Evolutionary conservation across 179 eudicot species (phyloP), one percentile per base, ranked within the genome.

Genomic region (Monotropa hypopitys): DNA sequence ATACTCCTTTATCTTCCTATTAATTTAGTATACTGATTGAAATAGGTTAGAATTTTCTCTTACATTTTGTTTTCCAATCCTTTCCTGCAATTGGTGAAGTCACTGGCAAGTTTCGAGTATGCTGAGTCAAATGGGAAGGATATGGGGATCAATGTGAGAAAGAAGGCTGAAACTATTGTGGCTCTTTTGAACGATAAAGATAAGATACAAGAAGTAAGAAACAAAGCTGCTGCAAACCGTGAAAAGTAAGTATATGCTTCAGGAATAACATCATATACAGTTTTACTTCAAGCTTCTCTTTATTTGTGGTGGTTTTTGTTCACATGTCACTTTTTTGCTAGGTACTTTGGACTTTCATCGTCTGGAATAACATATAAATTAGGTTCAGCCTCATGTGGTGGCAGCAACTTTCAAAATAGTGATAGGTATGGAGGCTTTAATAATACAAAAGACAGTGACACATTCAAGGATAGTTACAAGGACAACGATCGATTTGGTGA

Each of bases 111-210:
- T 76, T 96, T 96, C 78, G 97, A 96, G 81, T 89, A 83, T 85
- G 92, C 88, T 73, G 99, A 96, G 77, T 98, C 92, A 46, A 96
- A 81, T 85, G 97, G 97, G 77, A 96, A 96, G 84, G 99, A 96
- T 80, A 56, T 81, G 76, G 99, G 99, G 62, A 91, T 96, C 81
- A 96, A 96, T 87, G 99, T 95, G 82, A 87, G 99, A 46, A 95
- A 95, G 88, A 95, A 95, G 83, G 98, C 93, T 62, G 99, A 93
- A 87, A 90, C 77, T 69, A 93, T 95, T 57, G 98, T 89, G 56
- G 79, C 89, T 74, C 96, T 95, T 75, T 80, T 96, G 66, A 96
- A 96, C 81, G 84, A 96, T 83, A 93, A 90, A 84, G 99, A 93
- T 45, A 96, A 93, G 85, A 91, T 96, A 73, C 92, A 96, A 84